Conservation (phyloP, 2,329 filamentous ascomycete species). For the Claviceps purpurea region DNA sequence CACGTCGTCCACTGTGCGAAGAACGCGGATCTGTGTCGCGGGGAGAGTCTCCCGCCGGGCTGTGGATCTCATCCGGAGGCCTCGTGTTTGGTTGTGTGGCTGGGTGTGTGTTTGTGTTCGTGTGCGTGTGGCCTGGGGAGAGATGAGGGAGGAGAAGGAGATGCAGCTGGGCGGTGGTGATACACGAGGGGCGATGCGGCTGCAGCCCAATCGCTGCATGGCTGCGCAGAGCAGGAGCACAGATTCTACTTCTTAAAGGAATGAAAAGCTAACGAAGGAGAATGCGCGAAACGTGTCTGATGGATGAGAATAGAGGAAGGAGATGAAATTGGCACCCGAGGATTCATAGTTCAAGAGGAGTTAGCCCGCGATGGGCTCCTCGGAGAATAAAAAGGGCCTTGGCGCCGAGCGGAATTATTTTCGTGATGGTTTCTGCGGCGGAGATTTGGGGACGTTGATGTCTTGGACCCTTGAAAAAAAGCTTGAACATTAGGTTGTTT, state of each 20-base stretch:
- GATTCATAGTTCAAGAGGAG: background rate
- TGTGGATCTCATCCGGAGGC: constrained; percentile 9
- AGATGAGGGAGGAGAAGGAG: constrained; percentile 5
- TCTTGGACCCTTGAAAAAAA: too few relatives aligned
- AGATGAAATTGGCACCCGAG: too few relatives aligned
- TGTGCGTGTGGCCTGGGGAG: too few relatives aligned
- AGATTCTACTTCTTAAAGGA: too few relatives aligned
- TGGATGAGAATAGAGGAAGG: background rate
- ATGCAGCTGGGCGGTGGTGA: constrained; percentile 4
- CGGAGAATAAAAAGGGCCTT: background rate
- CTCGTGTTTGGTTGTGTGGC: background rate
- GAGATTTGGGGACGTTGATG: constrained; percentile 27
- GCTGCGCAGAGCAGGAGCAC: background rate
- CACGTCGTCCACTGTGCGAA: constrained; percentile 61
- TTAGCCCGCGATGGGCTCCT: background rate
- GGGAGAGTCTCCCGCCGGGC: constrained; percentile 33
- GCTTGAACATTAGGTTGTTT: too few relatives aligned
- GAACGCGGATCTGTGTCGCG: constrained; percentile 50
- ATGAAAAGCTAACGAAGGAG: too few relatives aligned
- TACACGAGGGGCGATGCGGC: background rate
- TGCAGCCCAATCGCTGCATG: constrained; percentile 1
- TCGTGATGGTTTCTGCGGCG: constrained; percentile 36
- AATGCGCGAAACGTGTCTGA: too few relatives aligned
- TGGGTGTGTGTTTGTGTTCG: too few relatives aligned
- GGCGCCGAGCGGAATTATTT: constrained; percentile 3